Base-by-base conservation (phyloP, 768 basidiomycete genomes). In the Infundibulicybe gibba region DNA sequence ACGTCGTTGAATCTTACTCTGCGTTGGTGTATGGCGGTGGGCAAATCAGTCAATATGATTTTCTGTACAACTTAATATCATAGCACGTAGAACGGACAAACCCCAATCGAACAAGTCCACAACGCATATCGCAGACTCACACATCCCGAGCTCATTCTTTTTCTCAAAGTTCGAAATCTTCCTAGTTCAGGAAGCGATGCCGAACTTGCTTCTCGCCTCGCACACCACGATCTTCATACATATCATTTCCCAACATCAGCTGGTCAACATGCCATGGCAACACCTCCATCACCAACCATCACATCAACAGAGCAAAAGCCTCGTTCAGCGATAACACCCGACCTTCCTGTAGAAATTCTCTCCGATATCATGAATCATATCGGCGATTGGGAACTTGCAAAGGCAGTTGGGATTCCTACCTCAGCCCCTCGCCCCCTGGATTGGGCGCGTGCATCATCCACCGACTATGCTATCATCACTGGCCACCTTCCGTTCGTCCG, bases 341-440 rank as follows among this genome's bases (percentile, higher is more conserved):
- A 86, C 61, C 75, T 92, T 31, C 89, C 89, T 0, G 71, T 84
- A 45, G 90, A 92, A 61, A 76, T 92, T 34, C 63, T 91, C 20
- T 83, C 85, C 9, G 78, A 85, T 42, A 89, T 91, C 49, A 63
- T 91, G 64, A 86, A 91, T 48, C 79, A 85, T 53, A 62, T 90
- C 8, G 87, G 85, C 12, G 85, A 90, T 61, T 94, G 90, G 89
- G 87, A 92, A 55, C 80, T 94, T 8, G 72, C 84, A 11, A 84
- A 80, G 49, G 84, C 91, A 12, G 79, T 93, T 32, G 81, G 83
- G 15, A 69, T 92, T 1, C 86, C 83, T 10, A 88, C 88, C 5
- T 80, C 80, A 8, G 62, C 93, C 0, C 64, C 77, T 4, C 74
- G 71, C 20, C 89, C 90, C 9, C 63, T 70, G 5, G 81, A 84